Evolutionary conservation across 225 moss, liverwort and hornwort genomes (phyloP), one percentile per base, ranked within the genome.

Genomic region (Polytrichum formosum): DNA sequence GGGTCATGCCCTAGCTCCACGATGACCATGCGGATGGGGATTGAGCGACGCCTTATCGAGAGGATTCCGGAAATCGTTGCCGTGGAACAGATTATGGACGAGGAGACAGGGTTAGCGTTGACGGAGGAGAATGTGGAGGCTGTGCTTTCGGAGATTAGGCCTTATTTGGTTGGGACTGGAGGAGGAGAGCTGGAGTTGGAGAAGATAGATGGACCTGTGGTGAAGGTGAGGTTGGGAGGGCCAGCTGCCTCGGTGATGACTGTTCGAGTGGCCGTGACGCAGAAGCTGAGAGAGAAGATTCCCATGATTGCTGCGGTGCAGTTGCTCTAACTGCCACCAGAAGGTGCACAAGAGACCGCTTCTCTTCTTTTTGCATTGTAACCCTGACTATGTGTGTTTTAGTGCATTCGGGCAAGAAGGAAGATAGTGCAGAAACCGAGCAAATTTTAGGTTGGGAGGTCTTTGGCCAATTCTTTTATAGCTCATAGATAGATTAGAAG

Each of bases 221-320:
- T 94, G 61, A 97, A 97, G 72, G 92, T 97, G 54, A 80, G 82
- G 70, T 88, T 97, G 6, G 89, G 85, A 2, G 97, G 97, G 0
- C 92, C 94, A 46, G 94, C 94, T 7, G 97, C 97, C 7, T 88
- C 90, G 53, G 97, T 97, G 28, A 94, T 94, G 97, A 97, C 97
- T n/a, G 94, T 94, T 66, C 87, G 94, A 19, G 97, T 97, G 59
- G 92, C 97, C 6, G 92, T 94, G 60, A 97, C 94, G n/a, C 94
- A 97, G 83, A 97, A 97, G 65, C 72, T 97, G 27, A 78, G 92
- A 33, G 97, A 97, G 82, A 97, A 97, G 79, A 97, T 94, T 65
- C 97, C 92, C 27, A 91, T 97, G 97, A 97, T 97, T 67, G 97
- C 97, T 66, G 97, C 97, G 26, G 97, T 97, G 19, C 97, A 94